Evolutionary conservation across 2,329 filamentous ascomycete species (phyloP).

Genomic region (Thyridium curvatum): DNA sequence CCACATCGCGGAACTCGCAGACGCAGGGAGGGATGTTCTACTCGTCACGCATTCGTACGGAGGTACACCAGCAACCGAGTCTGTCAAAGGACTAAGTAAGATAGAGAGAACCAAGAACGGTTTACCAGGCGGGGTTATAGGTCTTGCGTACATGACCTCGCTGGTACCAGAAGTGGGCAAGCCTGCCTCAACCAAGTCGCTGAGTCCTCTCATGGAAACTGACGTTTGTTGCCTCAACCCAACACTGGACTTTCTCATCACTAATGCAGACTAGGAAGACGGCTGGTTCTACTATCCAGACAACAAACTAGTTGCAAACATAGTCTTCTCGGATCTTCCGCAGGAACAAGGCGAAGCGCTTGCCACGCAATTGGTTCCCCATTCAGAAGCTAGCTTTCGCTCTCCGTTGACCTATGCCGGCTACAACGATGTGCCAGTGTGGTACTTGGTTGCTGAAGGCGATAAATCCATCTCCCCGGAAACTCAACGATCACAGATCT

Average conservation of each 20-base stretch:
- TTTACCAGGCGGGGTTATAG: constrained; percentile 23
- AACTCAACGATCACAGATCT: not conserved
- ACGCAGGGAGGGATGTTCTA: constrained; percentile 27
- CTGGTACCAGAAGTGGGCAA: not conserved
- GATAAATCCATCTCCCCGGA: not conserved
- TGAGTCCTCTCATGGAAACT: not conserved
- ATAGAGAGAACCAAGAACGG: constrained; percentile 17
- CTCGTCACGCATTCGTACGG: constrained; percentile 32
- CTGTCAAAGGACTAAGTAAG: constrained; percentile 20
- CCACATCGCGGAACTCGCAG: constrained; percentile 22
- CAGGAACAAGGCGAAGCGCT: not conserved
- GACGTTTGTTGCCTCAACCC: not conserved
- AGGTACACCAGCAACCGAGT: constrained; percentile 24
- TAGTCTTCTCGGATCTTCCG: not conserved
- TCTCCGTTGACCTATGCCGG: not conserved
- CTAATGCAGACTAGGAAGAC: no score
- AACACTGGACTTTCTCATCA: not conserved
- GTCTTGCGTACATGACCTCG: constrained; percentile 12
- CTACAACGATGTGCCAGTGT: not conserved
- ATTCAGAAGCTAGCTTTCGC: not conserved
- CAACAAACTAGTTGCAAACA: not conserved
- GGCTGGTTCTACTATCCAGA: no score
- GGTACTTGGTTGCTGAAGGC: not conserved
- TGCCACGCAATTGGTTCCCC: not conserved
- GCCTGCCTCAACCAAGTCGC: not conserved